Evolutionary conservation across 2,329 filamentous ascomycete genomes (phyloP), one percentile per base, ranked within the genome.

Genomic region (Talaromyces sp.): DNA sequence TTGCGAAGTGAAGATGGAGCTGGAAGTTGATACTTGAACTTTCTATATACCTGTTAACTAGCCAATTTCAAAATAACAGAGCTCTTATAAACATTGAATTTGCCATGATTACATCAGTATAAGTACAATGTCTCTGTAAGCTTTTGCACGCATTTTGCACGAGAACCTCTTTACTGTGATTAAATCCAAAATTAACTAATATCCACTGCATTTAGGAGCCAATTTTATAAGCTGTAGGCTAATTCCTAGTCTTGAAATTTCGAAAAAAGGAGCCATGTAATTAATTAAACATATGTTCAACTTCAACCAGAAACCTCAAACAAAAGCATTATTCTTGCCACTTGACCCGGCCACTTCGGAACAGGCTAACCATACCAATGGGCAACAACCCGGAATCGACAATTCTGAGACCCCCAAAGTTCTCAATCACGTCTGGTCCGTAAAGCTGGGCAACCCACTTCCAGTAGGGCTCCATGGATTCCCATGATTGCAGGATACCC

Each of bases 401-500:
- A 1, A 74, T 65, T 57, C 66, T 71, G 27, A 75, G 65, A 2
- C 71, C 69, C 0, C 72, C 73, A 64, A 75, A 75, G 58, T 58
- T 64, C 8, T 66, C 64, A 29, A 69, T 64, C 66, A 75, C 74
- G 49, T 74, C 71, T 7, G 68, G 60, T 21, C 71, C 71, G 60
- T 75, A 73, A 68, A 73, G 68, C 60, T 73, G 67, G n/a, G 69
- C 65, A 51, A 73, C 64, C 70, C 72, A 75, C 57, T 70, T 74
- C 71, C 71, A 74, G 55, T 75, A 75, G 7, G 68, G 64, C 26
- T 71, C 64, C 72, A 75, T 75, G 3, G 6, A 21, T 14, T 54
- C 5, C 71, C 69, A 72, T 2, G 6, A n/a, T 6, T 35, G 26
- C 31, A 35, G 32, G 14, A 35, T 54, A 21, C 19, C 10, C 14